Evolutionary conservation across 176 grass and related monocot genomes (phyloP).

Genomic region (Oryza rufipogon): DNA sequence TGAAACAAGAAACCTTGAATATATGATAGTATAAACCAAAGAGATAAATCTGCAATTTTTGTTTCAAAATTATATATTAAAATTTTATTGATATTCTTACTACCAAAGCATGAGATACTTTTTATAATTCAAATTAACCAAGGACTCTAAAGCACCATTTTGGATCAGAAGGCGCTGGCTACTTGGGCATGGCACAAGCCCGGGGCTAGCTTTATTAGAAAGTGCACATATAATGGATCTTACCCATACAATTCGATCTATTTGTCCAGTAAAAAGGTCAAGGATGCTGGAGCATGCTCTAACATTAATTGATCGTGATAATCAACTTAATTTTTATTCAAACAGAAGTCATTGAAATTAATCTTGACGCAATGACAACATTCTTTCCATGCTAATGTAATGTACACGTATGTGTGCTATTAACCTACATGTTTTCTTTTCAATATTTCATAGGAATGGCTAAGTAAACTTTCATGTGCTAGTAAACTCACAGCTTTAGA

Average conservation of each 20-base stretch:
- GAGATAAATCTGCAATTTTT: neutral
- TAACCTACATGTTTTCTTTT: conserved; percentile 12
- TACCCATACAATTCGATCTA: neutral
- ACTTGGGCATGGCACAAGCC: neutral
- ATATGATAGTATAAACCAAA: conserved; percentile 21
- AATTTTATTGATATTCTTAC: conserved; percentile 27
- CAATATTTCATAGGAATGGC: conserved; percentile 3
- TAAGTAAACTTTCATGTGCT: conserved; percentile 17
- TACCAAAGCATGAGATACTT: conserved; percentile 10
- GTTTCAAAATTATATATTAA: neutral
- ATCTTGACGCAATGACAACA: conserved; percentile 2
- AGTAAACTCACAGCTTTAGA: conserved; percentile 69
- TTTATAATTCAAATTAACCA: conserved; percentile 17
- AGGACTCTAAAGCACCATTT: conserved; percentile 27
- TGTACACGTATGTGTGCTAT: conserved; percentile 8
- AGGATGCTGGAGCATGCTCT: conserved; percentile 8
- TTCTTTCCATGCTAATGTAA: conserved; percentile 24
- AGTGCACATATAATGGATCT: neutral
- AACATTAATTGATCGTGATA: conserved; percentile 10
- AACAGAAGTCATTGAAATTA: conserved; percentile 15
- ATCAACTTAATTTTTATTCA: conserved; percentile 5
- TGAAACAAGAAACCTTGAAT: neutral
- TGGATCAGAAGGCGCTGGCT: neutral
- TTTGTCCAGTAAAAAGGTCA: conserved; percentile 9
- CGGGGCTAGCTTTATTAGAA: neutral